phyloP scores from a whole-genome alignment of 2,329 filamentous ascomycete species.

The Dactylellina leptospora region DNA sequence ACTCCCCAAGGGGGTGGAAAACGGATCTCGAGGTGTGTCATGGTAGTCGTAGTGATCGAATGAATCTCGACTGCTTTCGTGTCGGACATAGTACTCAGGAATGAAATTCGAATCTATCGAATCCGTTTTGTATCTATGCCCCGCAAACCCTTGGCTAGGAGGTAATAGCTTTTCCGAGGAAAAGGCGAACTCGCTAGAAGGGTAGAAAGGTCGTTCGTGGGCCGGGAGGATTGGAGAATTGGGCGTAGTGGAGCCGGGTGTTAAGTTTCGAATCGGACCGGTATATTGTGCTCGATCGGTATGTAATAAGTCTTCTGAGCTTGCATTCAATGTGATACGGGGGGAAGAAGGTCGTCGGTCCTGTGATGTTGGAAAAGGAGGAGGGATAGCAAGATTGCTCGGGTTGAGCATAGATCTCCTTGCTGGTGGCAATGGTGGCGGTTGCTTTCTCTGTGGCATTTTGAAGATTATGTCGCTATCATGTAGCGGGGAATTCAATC shows the following conservation, averaged over 20 bases:
- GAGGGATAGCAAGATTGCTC: slow-evolving; percentile 22
- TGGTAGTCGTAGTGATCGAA: slow-evolving; percentile 31
- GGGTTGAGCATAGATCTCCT: slow-evolving; percentile 33
- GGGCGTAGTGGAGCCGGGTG: slow-evolving; percentile 36
- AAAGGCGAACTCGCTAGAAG: not conserved
- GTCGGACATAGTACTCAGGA: slow-evolving; percentile 34
- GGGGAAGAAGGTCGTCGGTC: slow-evolving; percentile 31
- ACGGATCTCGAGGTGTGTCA: slow-evolving; percentile 32
- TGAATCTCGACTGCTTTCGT: slow-evolving; percentile 39
- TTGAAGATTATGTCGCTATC: slow-evolving; percentile 32
- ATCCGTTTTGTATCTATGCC: slow-evolving; percentile 33
- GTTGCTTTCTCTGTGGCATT: slow-evolving; percentile 40
- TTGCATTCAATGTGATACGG: slow-evolving; percentile 46
- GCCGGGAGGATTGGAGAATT: slow-evolving; percentile 35
- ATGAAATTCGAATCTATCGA: slow-evolving; percentile 34
- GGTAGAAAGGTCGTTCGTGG: slow-evolving; percentile 30
- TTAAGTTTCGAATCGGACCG: slow-evolving; percentile 44
- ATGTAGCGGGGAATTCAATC: slow-evolving; percentile 12
- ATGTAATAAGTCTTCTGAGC: slow-evolving; percentile 34
- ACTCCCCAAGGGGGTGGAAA: slow-evolving; percentile 40
- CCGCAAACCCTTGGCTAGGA: slow-evolving; percentile 29
- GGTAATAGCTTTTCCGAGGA: slow-evolving; percentile 42
- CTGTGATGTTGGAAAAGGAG: slow-evolving; percentile 46
- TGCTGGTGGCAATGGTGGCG: slow-evolving; percentile 46
- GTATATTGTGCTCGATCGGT: slow-evolving; percentile 39